These are phyloP conservation scores for Symbiotaphrina buchneri DNA, from an alignment of 495 filamentous ascomycete species.

Conservation along the genomic window DNA sequence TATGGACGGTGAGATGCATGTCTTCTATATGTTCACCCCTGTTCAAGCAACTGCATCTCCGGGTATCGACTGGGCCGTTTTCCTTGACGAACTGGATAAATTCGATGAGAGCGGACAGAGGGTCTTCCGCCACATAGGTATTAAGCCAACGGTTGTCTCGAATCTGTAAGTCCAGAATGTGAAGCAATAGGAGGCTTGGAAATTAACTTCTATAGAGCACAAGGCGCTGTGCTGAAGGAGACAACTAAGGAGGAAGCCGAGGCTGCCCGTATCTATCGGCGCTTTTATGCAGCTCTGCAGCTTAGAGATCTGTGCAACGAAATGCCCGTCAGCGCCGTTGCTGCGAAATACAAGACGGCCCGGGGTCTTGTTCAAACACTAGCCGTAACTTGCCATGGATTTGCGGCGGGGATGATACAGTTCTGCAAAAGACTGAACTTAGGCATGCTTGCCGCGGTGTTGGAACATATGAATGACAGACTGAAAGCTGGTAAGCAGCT, in stretches of 20 bases:
- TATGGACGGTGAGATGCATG: constrained; percentile 69
- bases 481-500: constrained; percentile 29
- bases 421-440: constrained; percentile 58
- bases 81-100: constrained; percentile 43
- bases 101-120: constrained; percentile 51
- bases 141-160: constrained; percentile 48
- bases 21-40: constrained; percentile 64
- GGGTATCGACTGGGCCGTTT: constrained; percentile 48
- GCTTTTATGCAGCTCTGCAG: constrained; percentile 62
- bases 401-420: constrained; percentile 54
- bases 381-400: constrained; percentile 55
- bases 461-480: constrained; percentile 58
- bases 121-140: constrained; percentile 43
- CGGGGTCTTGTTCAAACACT: constrained; percentile 52
- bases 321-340: constrained; percentile 43
- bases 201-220: constrained; percentile 26
- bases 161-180: constrained; percentile 28
- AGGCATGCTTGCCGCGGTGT: constrained; percentile 48
- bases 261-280: constrained; percentile 39
- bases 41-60: constrained; percentile 23
- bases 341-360: constrained; percentile 43
- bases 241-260: constrained; percentile 34
- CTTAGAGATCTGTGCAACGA: constrained; percentile 69
- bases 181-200: constrained; percentile 10
- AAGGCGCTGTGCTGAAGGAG: constrained; percentile 44